Evolutionary conservation across 345 rosid species (phyloP), one percentile per base, ranked within the genome.

Genomic region (Eucalyptus globulus): DNA sequence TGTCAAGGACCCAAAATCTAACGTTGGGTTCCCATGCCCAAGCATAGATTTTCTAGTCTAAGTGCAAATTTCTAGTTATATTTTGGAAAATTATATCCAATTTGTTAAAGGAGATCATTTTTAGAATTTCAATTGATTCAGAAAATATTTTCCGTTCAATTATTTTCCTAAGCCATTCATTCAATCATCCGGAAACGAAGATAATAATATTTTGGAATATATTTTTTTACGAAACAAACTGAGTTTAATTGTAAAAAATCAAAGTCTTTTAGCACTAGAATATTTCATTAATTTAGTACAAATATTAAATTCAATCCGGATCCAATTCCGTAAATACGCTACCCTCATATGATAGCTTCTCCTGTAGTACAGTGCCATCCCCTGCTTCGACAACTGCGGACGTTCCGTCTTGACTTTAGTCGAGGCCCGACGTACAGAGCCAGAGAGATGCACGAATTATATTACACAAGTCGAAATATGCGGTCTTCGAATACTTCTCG

Each of bases 131-230:
- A 7, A 8, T 53, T 53, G 24, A 53, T 53, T 53, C 8, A 19
- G 2, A 53, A 53, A 53, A 53, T 53, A 53, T 53, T 53, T 53
- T 53, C 24, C 5, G 2, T 53, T 53, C 12, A 56, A 56, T 56
- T 11, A 56, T 56, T 26, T 56, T 56, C 14, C 29, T 24, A 56
- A 56, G 62, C 3, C 26, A 22, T 56, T 54, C 26, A 54, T 54
- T 56, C 12, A 56, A 22, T 21, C 2, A 9, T 56, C 11, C 0
- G 0, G 6, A 24, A 56, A 24, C 12, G 1, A 53, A 53, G 58
- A 53, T 53, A 53, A 53, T 53, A 19, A 8, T 24, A 4, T 22
- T 51, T 9, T 56, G 12, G 27, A 56, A 56, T 9, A 9, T 22
- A 56, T 56, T 9, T 24, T 22, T 56, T 56, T 56, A 4, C 29